Base-by-base conservation (phyloP, 192 early-diverging fungal genomes). In the Coemansia umbellata region DNA sequence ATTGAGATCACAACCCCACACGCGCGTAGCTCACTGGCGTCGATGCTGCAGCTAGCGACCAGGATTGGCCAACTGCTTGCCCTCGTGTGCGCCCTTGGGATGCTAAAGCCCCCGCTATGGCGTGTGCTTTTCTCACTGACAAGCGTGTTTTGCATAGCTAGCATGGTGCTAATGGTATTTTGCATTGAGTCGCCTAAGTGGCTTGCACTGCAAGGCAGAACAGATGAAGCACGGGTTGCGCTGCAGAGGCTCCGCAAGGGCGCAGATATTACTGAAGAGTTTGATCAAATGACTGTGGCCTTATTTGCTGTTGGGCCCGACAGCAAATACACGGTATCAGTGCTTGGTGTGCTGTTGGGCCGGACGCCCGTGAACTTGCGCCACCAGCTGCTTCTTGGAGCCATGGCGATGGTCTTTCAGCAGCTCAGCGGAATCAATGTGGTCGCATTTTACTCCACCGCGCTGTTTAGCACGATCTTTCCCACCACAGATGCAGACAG, bases 391-490 rank as follows among this genome's bases (percentile, higher is more conserved):
- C 4, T 88, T 2, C 75, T 81, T n/a, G 75, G 82, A 17, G 50
- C 85, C 18, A 50, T 78, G 5, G 18, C 84, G 8, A 87, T 89
- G 60, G 57, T 84, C 4, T 60, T 78, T 30, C 91, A 94, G 68
- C 91, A 94, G 61, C 56, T 86, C 24, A 82, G 82, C 31, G 91
- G 89, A n/a, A 88, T 94, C 45, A 85, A 85, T 59, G 87, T 81
- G 8, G 80, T 91, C 8, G 78, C 88, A 40, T 90, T 86, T 61
- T 94, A 88, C 53, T 85, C 82, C 1, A 87, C 89, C 10, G 81
- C 79, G 0, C 86, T 92, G 23, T 87, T 92, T 65, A 64, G 37
- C 18, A 19, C 5, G 1, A 40, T 40, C 39, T 18, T 21, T 40
- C 5, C 5, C 3, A 4, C 39, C 17, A 15, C 17, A 10, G 22